A percentile compares a stretch with the other conserved stretches of the same genome.
phyloP scores from a whole-genome alignment of 2,329 filamentous ascomycete genomes.

The Cladosporium sp. region DNA sequence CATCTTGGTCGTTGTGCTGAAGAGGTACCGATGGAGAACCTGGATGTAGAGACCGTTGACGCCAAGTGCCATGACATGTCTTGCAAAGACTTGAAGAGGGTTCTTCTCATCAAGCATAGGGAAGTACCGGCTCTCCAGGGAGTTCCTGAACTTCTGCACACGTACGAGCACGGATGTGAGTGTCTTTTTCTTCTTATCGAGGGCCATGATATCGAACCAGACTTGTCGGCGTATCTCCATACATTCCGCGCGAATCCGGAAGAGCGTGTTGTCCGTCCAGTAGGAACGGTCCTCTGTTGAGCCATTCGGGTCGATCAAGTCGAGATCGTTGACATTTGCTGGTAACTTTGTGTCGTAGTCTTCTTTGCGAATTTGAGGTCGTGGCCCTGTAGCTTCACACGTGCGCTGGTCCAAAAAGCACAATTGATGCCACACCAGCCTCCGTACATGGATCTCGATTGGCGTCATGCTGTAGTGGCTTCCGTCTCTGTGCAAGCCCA shows the following conservation, averaged over 20 bases:
- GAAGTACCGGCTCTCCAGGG: conserved; percentile 67
- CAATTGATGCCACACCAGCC: conserved; percentile 75
- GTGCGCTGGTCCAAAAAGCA: conserved; percentile 76
- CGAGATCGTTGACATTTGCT: conserved; percentile 68
- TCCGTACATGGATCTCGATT: conserved; percentile 70
- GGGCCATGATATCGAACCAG: conserved; percentile 67
- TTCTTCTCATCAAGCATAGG: conserved; percentile 61
- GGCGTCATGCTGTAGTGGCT: conserved; percentile 66
- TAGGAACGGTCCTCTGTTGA: conserved; percentile 51
- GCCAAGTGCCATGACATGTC: conserved; percentile 65
- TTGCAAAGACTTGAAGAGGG: conserved; percentile 65
- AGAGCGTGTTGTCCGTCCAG: conserved; percentile 70
- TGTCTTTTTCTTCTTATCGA: conserved; percentile 63
- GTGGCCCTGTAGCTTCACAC: conserved; percentile 72
- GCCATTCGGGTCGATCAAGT: conserved; percentile 52
- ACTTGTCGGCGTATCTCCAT: conserved; percentile 72
- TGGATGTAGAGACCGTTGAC: conserved; percentile 66
- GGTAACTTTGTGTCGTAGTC: conserved; percentile 76
- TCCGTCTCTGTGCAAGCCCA: conserved; percentile 74
- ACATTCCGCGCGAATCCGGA: conserved; percentile 70
- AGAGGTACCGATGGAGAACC: conserved; percentile 69
- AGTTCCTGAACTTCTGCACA: conserved; percentile 67
- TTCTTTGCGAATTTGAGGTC: conserved; percentile 69
- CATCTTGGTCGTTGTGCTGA: conserved; percentile 50
- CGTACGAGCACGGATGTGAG: conserved; percentile 67